Base-by-base conservation (phyloP, 257 asterid genomes). In the Gentiana straminea region DNA sequence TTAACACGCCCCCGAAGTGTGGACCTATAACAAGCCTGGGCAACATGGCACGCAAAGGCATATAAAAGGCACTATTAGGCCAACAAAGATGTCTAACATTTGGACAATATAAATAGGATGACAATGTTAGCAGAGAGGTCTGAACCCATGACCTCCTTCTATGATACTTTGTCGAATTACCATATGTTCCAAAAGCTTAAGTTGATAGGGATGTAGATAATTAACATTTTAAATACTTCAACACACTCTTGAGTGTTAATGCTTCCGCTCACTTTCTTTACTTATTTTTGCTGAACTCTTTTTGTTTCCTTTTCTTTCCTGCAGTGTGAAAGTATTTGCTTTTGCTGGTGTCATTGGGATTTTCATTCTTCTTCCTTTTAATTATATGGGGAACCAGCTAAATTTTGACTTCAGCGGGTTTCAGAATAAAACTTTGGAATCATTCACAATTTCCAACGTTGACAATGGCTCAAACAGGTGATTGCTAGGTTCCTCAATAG, bases 401-500 rank as follows among this genome's bases (percentile, higher is more conserved):
- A 77, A 63, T 67, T 73, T 83, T 39, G 97, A 92, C 79, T 72
- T 88, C 41, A 66, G 76, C 2, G 95, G 82, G 73, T 51, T 92
- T 64, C 84, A 84, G 41, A 92, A 81, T 78, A 85, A 73, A 74
- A 77, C 97, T 3, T 72, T 92, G 77, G 99, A 88, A 52, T 63
- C 90, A 65, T 92, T 92, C 79, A 83, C 88, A 64, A 88, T 92
- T 63, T 83, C 99, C 52, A 92, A 92, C 74, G 97, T 92, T 54
- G 76, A 85, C 8, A 89, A 92, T 52, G 97, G 99, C 60, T 92
- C 99, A 62, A 85, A 74, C 77, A 80, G 95, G 99, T 92, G 45
- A 69, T 50, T 68, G 48, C 43, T 66, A 51, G 39, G 15, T 43
- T 39, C 5, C 11, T 10, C 38, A 13, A 51, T 43, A 24, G 13